Percentiles rank a stretch among this genome's conserved stretches.
These are phyloP conservation scores for Trypanosoma scelopori DNA, from an alignment of 208 protist genomes.

Conservation along the genomic window DNA sequence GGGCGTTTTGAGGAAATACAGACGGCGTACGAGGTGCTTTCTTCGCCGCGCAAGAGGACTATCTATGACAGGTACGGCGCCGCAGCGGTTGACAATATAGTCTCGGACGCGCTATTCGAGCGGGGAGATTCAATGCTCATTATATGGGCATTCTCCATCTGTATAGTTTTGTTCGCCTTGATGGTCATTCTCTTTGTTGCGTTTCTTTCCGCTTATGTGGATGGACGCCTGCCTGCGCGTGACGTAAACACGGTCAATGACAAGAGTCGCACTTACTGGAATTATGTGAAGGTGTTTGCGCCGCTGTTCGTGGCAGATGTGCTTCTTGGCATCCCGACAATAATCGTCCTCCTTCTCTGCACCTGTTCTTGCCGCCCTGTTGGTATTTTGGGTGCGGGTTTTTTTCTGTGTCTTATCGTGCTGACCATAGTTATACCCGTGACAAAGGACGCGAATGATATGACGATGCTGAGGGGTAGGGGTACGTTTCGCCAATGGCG, in stretches of 20 bases:
- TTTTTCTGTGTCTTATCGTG: conserved; percentile 36
- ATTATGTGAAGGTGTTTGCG: conserved; percentile 71
- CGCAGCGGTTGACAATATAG: conserved; percentile 47
- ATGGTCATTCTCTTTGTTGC: conserved; percentile 62
- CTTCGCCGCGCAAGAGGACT: conserved; percentile 49
- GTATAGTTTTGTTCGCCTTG: conserved; percentile 27
- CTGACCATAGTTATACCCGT: conserved; percentile 68
- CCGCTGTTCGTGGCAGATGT: conserved; percentile 62
- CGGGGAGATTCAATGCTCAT: conserved; percentile 20
- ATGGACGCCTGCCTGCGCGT: conserved; percentile 32
- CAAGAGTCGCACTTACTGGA: conserved; percentile 37
- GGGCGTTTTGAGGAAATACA: conserved; percentile 63
- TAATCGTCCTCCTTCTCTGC: conserved; percentile 29
- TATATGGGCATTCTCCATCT: conserved; percentile 14
- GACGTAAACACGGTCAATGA: conserved; percentile 7
- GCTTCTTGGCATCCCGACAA: conserved; percentile 28
- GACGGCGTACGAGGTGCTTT: conserved; percentile 92
- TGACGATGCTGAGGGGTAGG: conserved; percentile 18
- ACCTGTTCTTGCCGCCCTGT: not conserved
- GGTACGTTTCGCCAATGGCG: conserved; percentile 59
- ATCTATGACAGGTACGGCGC: conserved; percentile 74
- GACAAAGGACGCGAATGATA: conserved; percentile 63
- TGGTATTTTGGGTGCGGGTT: conserved; percentile 6
- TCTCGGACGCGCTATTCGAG: conserved; percentile 30
- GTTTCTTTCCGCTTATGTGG: conserved; percentile 53